A percentile compares a stretch with the other conserved stretches of the same genome.
Evolutionary conservation across 1,284 basidiomycete species (phyloP).

Genomic region (Pyrrhoderma noxium): DNA sequence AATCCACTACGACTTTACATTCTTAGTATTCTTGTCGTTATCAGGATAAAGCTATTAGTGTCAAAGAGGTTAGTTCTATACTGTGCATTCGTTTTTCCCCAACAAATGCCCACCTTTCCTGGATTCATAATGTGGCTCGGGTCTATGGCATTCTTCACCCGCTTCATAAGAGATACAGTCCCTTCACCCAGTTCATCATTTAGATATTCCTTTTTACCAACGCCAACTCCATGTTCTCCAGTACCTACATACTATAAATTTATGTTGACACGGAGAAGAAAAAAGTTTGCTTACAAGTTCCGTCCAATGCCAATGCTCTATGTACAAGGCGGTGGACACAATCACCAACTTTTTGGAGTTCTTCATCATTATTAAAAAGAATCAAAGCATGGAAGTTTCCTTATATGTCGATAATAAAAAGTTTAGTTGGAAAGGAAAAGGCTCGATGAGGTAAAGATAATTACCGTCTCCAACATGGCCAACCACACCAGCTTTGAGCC

Average conservation of each 20-base stretch:
- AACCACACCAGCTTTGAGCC: slow-evolving; percentile 32
- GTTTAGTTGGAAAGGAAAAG: slow-evolving; percentile 19
- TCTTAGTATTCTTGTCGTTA: slow-evolving; percentile 4
- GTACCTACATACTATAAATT: slow-evolving; percentile 14
- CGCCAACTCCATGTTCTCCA: slow-evolving; percentile 39
- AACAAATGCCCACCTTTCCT: slow-evolving; percentile 30
- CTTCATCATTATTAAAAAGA: slow-evolving; percentile 27
- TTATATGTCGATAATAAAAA: slow-evolving; percentile 13
- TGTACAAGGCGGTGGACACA: slow-evolving; percentile 29
- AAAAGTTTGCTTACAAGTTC: slow-evolving; percentile 24
- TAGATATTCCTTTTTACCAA: slow-evolving; percentile 38
- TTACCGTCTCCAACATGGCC: slow-evolving; percentile 46
- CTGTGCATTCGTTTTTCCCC: background rate
- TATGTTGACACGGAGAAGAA: background rate
- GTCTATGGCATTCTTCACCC: slow-evolving; percentile 35
- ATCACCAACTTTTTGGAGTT: slow-evolving; percentile 26
- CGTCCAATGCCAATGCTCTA: slow-evolving; percentile 28
- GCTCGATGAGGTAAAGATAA: slow-evolving; percentile 22
- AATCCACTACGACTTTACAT: background rate
- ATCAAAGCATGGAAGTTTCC: slow-evolving; percentile 26
- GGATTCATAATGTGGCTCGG: slow-evolving; percentile 38
- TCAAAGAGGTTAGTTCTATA: background rate
- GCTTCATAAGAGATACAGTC: slow-evolving; percentile 41
- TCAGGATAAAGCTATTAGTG: slow-evolving; percentile 17
- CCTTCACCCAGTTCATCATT: slow-evolving; percentile 35